Evolutionary conservation across 1,284 basidiomycete species (phyloP), one percentile per base, ranked within the genome.

Genomic region (Rhizopogon parksii): DNA sequence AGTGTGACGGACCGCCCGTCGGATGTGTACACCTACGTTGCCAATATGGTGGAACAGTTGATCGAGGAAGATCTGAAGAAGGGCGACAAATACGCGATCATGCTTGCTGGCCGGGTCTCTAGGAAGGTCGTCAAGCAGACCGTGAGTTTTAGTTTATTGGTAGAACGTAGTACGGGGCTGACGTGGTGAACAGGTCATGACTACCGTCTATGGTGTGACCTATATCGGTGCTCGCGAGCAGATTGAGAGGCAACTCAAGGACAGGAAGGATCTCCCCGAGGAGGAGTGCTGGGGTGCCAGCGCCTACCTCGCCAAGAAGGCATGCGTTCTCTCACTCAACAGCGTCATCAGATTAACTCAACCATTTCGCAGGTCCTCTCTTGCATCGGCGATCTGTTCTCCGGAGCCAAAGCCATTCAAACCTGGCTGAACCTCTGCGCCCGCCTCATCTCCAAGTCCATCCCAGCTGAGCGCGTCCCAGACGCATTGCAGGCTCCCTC

Each of bases 111-210:
- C 47, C 92, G 93, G 65, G 79, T 99, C 39, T 79, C 91, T 6
- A 75, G 96, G 43, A 99, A 99, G 70, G 87, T 98, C 21, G 95
- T 99, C 60, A 99, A 99, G 77, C 95, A 99, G 74, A 98, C 95
- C 15, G 91, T 87, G 37, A 49, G 78, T 71, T 39, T 42, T 42
- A 24, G 9, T 46, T 34, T 14, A 36, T 32, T 50, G 7, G 15
- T 46, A 43, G 24, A 36, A 15, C 35, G 6, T 46, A n/a, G 30
- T 27, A 19, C 30, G 30, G 21, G 21, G 15, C 53, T 57, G 11
- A 47, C 53, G 19, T 34, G 14, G 40, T 43, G 4, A 35, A 1
- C 56, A 86, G 80, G 91, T 98, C 60, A 99, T 99, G 96, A 99
- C 96, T 0, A 99, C 96, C 8, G 96, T 99, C 35, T 99, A 99